These are phyloP conservation scores for Rhizopogon vinicolor DNA, from an alignment of 768 basidiomycete species.

Conservation along the genomic window DNA sequence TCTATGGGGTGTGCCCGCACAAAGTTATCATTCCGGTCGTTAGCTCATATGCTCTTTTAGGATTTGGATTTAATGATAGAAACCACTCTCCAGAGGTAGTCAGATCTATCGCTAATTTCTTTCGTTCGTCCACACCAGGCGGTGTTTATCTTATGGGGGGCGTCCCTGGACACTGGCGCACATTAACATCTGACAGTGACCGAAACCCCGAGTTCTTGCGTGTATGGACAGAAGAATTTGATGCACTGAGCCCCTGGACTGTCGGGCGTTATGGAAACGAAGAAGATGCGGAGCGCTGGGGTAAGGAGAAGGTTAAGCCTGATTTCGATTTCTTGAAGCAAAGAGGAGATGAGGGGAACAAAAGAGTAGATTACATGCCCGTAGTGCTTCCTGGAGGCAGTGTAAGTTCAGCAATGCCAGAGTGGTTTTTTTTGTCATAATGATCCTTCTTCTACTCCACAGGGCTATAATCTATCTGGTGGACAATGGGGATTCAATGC, in stretches of 20 bases:
- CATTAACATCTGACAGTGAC: constrained; percentile 65
- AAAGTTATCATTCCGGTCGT: not conserved
- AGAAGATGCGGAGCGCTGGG: constrained; percentile 59
- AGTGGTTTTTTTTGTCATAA: not conserved
- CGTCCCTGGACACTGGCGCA: constrained; percentile 71
- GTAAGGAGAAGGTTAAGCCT: constrained; percentile 53
- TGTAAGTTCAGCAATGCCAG: constrained; percentile 37
- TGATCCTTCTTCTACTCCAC: constrained; percentile 3
- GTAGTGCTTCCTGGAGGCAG: constrained; percentile 81
- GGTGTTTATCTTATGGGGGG: constrained; percentile 76
- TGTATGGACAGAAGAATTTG: constrained; percentile 74
- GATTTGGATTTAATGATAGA: constrained; percentile 63
- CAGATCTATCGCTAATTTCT: constrained; percentile 44
- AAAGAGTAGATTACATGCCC: constrained; percentile 77
- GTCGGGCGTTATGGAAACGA: constrained; percentile 64
- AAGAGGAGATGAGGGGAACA: constrained; percentile 38
- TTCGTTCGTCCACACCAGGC: constrained; percentile 60
- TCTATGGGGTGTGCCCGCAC: constrained; percentile 53
- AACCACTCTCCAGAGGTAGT: constrained; percentile 61
- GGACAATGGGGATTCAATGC: constrained; percentile 73
- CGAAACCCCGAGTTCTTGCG: constrained; percentile 58
- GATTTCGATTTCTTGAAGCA: constrained; percentile 59
- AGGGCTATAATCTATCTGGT: constrained; percentile 70
- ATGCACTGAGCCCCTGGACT: constrained; percentile 81
- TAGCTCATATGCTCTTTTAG: constrained; percentile 23